A percentile compares a stretch with the other conserved stretches of the same genome.
phyloP scores from a whole-genome alignment of 1,139 yeast genomes.

The Suhomyces bolitotheri region DNA sequence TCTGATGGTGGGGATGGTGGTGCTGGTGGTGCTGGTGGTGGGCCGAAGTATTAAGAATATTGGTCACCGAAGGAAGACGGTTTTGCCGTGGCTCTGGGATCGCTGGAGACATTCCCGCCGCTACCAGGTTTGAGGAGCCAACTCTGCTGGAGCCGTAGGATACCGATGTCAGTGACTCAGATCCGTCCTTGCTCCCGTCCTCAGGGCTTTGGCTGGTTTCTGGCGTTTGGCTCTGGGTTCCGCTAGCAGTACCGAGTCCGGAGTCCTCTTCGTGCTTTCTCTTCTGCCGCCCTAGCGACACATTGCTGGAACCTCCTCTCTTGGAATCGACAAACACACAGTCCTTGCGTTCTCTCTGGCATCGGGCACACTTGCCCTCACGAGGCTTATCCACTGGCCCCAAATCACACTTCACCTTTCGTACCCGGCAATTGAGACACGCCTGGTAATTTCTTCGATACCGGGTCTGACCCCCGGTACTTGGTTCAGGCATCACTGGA shows the following conservation, averaged over 20 bases:
- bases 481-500: too few species aligned
- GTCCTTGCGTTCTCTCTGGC: conserved; percentile 75
- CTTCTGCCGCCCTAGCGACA: conserved; percentile 37
- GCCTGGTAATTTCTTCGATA: conserved; percentile 80
- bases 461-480: too few species aligned
- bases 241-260: conserved; percentile 1
- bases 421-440: conserved; percentile 76
- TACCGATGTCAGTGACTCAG: too few species aligned
- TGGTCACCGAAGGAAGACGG: conserved; percentile 12
- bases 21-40: neutral
- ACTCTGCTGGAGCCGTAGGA: too few species aligned
- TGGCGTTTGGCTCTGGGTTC: conserved; percentile 7
- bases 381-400: conserved; percentile 74
- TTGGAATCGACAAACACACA: conserved; percentile 73
- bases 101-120: neutral
- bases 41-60: conserved; percentile 7
- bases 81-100: conserved; percentile 1
- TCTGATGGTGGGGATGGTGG: too few species aligned
- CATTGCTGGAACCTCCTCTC: conserved; percentile 56
- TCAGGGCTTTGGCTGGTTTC: conserved; percentile 9
- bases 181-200: neutral
- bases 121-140: too few species aligned
- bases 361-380: conserved; percentile 83
- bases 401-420: conserved; percentile 83
- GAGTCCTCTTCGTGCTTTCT: conserved; percentile 24